Evolutionary conservation across 495 filamentous ascomycete species (phyloP).

Genomic region (Elasticomyces elasticus): DNA sequence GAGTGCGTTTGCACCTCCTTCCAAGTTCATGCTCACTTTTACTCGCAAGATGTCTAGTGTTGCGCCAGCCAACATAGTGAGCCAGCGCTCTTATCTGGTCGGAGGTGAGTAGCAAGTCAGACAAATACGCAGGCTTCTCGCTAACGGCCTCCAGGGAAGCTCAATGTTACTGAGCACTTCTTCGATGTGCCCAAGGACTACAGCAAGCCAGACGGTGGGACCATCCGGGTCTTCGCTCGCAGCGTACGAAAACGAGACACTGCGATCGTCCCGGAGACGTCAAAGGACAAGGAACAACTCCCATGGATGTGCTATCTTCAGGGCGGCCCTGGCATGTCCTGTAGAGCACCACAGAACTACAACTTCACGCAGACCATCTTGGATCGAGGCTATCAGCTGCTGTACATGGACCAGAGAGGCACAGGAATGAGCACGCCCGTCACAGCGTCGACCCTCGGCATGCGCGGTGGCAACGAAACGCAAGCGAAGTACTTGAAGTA

Average conservation of each 20-base stretch:
- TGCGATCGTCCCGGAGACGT: constrained; percentile 42
- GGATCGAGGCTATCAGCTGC: constrained; percentile 71
- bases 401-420: constrained; percentile 81
- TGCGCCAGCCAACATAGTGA: constrained; percentile 30
- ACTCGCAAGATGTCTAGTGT: constrained; percentile 18
- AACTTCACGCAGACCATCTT: constrained; percentile 58
- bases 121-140: not conserved
- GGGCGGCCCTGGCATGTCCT: constrained; percentile 67
- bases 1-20: not conserved
- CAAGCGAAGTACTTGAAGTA: constrained; percentile 77
- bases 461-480: constrained; percentile 48
- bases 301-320: constrained; percentile 45
- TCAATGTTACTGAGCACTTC: constrained; percentile 68
- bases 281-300: constrained; percentile 35
- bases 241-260: constrained; percentile 54
- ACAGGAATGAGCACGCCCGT: constrained; percentile 77
- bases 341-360: constrained; percentile 59
- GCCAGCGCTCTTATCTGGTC: constrained; percentile 28
- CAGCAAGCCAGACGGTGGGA: constrained; percentile 48
- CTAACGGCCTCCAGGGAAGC: constrained; percentile 47
- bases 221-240: constrained; percentile 64
- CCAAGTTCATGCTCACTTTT: constrained; percentile 1
- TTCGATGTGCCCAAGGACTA: constrained; percentile 79
- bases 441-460: constrained; percentile 55
- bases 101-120: constrained; percentile 19